These are phyloP conservation scores for Clathrus columnatus DNA, from an alignment of 768 basidiomycete genomes.

Conservation along the genomic window DNA sequence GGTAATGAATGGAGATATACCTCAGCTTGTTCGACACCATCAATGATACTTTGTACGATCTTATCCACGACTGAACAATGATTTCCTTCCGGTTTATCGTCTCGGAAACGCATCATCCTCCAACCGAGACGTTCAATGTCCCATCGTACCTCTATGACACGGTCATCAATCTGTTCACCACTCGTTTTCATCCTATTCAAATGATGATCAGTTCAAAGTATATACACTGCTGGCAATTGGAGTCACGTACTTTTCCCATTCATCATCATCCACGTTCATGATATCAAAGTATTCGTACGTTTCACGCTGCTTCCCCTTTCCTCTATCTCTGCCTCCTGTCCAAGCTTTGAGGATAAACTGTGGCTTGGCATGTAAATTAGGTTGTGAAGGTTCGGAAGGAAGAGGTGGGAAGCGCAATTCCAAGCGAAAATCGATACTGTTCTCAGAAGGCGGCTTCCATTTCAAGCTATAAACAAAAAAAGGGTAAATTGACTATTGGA, in stretches of 20 bases:
- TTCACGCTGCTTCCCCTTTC: conserved; percentile 10
- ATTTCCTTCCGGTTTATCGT: conserved; percentile 93
- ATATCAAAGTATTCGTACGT: conserved; percentile 77
- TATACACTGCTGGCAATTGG: neutral
- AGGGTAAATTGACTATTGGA: no score
- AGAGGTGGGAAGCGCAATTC: conserved; percentile 84
- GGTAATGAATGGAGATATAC: conserved; percentile 36
- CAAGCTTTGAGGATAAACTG: conserved; percentile 77
- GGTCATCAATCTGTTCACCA: conserved; percentile 86
- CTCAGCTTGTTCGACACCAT: conserved; percentile 84
- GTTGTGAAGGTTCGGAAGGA: conserved; percentile 40
- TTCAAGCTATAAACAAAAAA: conserved; percentile 55
- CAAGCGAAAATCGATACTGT: conserved; percentile 96
- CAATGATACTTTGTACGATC: conserved; percentile 84
- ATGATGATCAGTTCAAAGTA: neutral
- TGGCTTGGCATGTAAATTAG: conserved; percentile 82
- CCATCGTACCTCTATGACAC: conserved; percentile 94
- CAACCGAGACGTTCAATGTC: conserved; percentile 54
- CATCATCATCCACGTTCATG: conserved; percentile 77
- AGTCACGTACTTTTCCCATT: conserved; percentile 92
- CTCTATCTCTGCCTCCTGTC: conserved; percentile 47
- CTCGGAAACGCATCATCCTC: conserved; percentile 88
- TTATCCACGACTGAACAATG: conserved; percentile 76
- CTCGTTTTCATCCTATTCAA: conserved; percentile 70
- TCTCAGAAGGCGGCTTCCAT: conserved; percentile 98